Evolutionary conservation across 1,284 basidiomycete species (phyloP).

Genomic region (Ustilago esculenta): DNA sequence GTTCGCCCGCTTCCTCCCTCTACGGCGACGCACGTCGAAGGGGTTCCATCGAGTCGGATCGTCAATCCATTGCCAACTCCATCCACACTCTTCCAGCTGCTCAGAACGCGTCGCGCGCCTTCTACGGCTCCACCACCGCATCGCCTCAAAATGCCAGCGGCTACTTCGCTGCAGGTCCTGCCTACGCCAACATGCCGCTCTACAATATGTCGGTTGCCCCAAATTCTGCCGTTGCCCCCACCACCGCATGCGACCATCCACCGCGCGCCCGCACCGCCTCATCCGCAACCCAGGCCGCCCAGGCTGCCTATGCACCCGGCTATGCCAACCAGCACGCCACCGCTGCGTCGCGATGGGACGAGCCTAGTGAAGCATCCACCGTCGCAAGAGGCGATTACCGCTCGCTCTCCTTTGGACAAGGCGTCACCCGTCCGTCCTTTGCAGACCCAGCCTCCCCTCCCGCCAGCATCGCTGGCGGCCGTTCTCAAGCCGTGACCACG

Average conservation of each 20-base stretch:
- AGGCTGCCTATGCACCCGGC: constrained; percentile 48
- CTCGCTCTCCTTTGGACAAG: constrained; percentile 46
- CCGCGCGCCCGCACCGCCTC: constrained; percentile 53
- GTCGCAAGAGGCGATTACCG: constrained; percentile 41
- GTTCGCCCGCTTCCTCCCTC: constrained; percentile 54
- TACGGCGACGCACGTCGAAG: constrained; percentile 48
- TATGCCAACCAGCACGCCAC: constrained; percentile 30
- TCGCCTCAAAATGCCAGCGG: constrained; percentile 36
- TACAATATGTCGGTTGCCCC: constrained; percentile 35
- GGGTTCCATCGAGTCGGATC: constrained; percentile 57
- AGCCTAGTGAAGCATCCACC: constrained; percentile 25
- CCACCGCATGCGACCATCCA: constrained; percentile 40
- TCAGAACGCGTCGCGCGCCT: constrained; percentile 38
- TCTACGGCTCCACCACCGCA: constrained; percentile 40
- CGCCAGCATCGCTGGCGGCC: constrained; percentile 33
- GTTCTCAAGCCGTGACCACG: constrained; percentile 3
- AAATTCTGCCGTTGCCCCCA: constrained; percentile 2
- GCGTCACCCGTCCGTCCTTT: constrained; percentile 26
- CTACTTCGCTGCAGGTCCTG: constrained; percentile 29
- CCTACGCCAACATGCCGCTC: constrained; percentile 25
- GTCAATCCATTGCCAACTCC: constrained; percentile 54
- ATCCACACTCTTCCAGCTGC: constrained; percentile 49
- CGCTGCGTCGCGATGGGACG: constrained; percentile 17
- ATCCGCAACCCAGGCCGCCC: constrained; percentile 53
- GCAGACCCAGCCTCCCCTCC: constrained; percentile 31